Conservation (phyloP, 2,329 filamentous ascomycete species). For the Paramyrothecium sp. region DNA sequence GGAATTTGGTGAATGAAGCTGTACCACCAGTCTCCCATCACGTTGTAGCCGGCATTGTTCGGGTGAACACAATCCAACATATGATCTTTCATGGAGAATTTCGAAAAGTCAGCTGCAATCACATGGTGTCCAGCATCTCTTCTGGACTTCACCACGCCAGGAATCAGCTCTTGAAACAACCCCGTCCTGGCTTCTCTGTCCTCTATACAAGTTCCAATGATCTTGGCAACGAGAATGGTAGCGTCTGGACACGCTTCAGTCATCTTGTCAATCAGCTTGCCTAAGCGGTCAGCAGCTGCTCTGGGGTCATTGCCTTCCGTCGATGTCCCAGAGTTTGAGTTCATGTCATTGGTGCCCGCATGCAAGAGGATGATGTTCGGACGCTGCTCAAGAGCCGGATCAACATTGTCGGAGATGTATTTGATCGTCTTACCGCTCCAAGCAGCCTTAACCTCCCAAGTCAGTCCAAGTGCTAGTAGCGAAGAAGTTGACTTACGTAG, state of each 20-base stretch:
- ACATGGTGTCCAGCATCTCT: conserved; percentile 20
- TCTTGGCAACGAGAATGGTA: conserved; percentile 29
- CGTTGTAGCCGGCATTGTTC: conserved; percentile 11
- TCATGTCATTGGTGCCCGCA: conserved; percentile 38
- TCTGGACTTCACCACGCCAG: conserved; percentile 19
- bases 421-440: conserved; percentile 35
- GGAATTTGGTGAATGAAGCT: conserved; percentile 19
- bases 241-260: conserved; percentile 27
- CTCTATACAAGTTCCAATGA: conserved; percentile 24
- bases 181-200: too few relatives aligned
- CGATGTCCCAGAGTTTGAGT: conserved; percentile 17
- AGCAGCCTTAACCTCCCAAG: conserved; percentile 20
- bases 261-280: conserved; percentile 27
- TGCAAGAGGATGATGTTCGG: conserved; percentile 33
- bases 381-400: conserved; percentile 25
- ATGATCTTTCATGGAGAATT: conserved; percentile 7
- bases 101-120: conserved; percentile 27
- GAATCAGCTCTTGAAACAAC: conserved; percentile 16
- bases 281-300: conserved; percentile 21
- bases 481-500: conserved; percentile 22
- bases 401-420: conserved; percentile 27
- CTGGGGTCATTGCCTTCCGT: conserved; percentile 27
- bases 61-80: conserved; percentile 18
- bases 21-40: conserved; percentile 19
- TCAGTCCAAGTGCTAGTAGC: background rate